These are phyloP conservation scores for Cladosporium cucumerinum DNA, from an alignment of 2,329 filamentous ascomycete species.

Conservation along the genomic window DNA sequence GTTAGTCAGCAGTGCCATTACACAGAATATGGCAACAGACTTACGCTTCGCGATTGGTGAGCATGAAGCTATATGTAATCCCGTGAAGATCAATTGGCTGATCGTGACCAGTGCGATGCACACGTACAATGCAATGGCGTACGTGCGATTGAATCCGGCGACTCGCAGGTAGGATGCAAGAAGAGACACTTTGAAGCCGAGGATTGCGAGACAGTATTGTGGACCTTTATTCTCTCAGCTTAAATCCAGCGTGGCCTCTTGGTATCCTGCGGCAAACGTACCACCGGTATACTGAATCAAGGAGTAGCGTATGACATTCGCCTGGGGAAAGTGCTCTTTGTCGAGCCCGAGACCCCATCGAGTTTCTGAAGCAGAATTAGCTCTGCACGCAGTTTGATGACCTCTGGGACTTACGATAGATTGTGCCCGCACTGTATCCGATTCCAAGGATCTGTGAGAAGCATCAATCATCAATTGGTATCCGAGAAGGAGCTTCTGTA, in stretches of 20 bases:
- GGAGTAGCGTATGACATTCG: conserved; percentile 16
- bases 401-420: conserved; percentile 13
- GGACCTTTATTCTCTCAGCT: conserved; percentile 4
- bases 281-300: conserved; percentile 18
- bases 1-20: background rate
- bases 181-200: conserved; percentile 21
- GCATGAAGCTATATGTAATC: conserved; percentile 19
- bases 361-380: conserved; percentile 11
- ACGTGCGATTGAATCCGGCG: conserved; percentile 19
- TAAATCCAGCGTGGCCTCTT: background rate
- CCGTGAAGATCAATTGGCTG: conserved; percentile 18
- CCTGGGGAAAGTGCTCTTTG: conserved; percentile 9
- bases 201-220: conserved; percentile 19
- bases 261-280: background rate
- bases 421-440: conserved; percentile 15
- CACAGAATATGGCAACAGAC: background rate
- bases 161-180: conserved; percentile 19
- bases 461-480: background rate
- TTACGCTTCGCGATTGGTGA: conserved; percentile 18
- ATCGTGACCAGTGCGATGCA: conserved; percentile 17
- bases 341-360: conserved; percentile 18
- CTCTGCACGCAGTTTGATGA: background rate
- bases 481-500: background rate
- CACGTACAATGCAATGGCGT: conserved; percentile 12
- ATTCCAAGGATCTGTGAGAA: conserved; percentile 14